phyloP scores from a whole-genome alignment of 225 moss, liverwort and hornwort genomes.

The Rhytidiadelphus loreus region DNA sequence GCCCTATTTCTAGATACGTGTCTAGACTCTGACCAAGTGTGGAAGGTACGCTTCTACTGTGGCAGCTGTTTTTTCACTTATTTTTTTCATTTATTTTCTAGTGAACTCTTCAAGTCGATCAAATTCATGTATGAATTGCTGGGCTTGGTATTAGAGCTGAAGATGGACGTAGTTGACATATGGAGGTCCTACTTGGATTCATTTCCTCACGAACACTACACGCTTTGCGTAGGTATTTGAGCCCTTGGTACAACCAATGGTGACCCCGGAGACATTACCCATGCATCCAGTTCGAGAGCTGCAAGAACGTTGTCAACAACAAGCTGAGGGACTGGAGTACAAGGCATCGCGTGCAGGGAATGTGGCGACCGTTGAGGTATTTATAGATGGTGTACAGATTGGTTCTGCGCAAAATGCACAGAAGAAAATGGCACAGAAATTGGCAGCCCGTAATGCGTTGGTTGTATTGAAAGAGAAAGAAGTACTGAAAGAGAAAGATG shows the following conservation, averaged over 20 bases:
- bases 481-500: slow-evolving; percentile 55
- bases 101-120: neutral
- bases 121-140: neutral
- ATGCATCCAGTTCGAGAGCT: slow-evolving; percentile 99
- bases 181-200: neutral
- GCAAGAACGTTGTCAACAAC: slow-evolving; percentile 98
- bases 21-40: slow-evolving; percentile 75
- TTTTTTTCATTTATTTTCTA: neutral
- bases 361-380: slow-evolving; percentile 95
- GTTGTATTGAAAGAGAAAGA: slow-evolving; percentile 88
- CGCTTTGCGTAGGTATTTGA: slow-evolving; percentile 65
- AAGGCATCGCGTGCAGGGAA: slow-evolving; percentile 91
- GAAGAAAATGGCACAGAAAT: slow-evolving; percentile 99
- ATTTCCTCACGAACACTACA: neutral
- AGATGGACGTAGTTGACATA: neutral
- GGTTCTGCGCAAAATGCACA: slow-evolving; percentile 98
- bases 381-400: slow-evolving; percentile 94
- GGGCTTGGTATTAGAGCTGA: neutral
- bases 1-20: slow-evolving; percentile 82
- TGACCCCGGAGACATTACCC: slow-evolving; percentile 94
- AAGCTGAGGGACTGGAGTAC: slow-evolving; percentile 98
- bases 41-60: slow-evolving; percentile 51
- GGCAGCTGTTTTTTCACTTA: neutral
- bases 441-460: slow-evolving; percentile 92
- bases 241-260: slow-evolving; percentile 94